Evolutionary conservation across 768 basidiomycete species (phyloP).

Genomic region (Stropharia rugosoannulata): DNA sequence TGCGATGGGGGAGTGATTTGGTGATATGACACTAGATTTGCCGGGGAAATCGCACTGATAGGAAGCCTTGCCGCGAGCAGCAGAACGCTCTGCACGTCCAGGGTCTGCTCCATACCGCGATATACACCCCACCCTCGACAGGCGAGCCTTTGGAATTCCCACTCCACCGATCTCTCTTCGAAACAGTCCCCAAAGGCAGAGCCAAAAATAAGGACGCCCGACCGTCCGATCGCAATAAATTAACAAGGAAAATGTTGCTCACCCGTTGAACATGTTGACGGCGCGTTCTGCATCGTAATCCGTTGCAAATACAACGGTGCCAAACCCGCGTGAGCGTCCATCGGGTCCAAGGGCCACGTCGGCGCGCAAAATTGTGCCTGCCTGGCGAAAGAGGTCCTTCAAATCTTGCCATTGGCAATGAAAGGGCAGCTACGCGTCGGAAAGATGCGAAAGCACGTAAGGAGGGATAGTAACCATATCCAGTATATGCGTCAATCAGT

Average conservation of each 20-base stretch:
- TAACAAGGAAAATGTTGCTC: conserved; percentile 25
- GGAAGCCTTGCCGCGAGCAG: too few relatives aligned
- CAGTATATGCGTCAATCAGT: too few relatives aligned
- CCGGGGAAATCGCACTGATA: too few relatives aligned
- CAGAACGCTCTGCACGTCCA: too few relatives aligned
- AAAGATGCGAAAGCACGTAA: neutral
- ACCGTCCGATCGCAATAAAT: conserved; percentile 3
- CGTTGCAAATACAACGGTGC: conserved; percentile 84
- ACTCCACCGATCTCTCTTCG: neutral
- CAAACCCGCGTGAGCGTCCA: conserved; percentile 89
- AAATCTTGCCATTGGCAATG: conserved; percentile 98
- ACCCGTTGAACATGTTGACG: conserved; percentile 90
- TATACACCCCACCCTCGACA: too few relatives aligned
- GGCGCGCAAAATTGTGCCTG: conserved; percentile 87
- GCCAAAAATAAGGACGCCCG: conserved; percentile 3
- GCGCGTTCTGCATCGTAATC: conserved; percentile 85
- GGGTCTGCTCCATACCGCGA: too few relatives aligned
- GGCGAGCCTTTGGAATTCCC: too few relatives aligned
- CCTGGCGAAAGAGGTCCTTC: conserved; percentile 92
- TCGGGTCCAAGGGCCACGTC: conserved; percentile 88
- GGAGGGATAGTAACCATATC: too few relatives aligned
- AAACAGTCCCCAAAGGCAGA: neutral
- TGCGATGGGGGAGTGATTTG: too few relatives aligned
- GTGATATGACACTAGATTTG: too few relatives aligned
- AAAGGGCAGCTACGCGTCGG: conserved; percentile 68